phyloP scores from a whole-genome alignment of 176 grass and related monocot genomes.

The Musa schizocarpa region DNA sequence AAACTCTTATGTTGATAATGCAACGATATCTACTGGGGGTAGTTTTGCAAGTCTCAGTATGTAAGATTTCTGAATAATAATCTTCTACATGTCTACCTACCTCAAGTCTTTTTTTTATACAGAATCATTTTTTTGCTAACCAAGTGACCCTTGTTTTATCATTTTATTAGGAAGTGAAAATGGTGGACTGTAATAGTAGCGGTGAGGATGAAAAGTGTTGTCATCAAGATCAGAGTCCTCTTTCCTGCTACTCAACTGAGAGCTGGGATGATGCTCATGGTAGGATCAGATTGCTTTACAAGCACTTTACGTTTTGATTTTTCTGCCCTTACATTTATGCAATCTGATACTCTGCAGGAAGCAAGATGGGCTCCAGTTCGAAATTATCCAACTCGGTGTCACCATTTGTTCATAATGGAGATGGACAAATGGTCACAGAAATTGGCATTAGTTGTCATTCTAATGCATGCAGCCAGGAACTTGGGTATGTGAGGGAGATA shows the following conservation, averaged over 20 bases:
- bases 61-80: background rate
- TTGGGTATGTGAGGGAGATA: conserved; percentile 65
- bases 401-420: conserved; percentile 25
- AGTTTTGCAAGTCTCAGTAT: background rate
- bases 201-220: conserved; percentile 25
- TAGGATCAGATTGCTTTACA: background rate
- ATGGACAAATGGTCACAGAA: conserved; percentile 45
- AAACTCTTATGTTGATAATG: too few species aligned
- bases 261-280: conserved; percentile 4
- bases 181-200: conserved; percentile 16
- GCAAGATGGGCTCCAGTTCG: conserved; percentile 23
- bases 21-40: background rate
- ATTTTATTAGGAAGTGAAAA: conserved; percentile 30
- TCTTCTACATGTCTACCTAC: background rate
- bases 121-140: background rate
- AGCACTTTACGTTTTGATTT: background rate
- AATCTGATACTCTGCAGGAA: conserved; percentile 38
- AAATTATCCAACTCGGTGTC: conserved; percentile 46
- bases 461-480: conserved; percentile 38
- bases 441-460: conserved; percentile 33
- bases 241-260: conserved; percentile 14
- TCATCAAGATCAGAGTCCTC: conserved; percentile 31
- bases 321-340: background rate
- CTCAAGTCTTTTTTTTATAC: background rate
- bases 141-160: conserved; percentile 17